phyloP scores from a whole-genome alignment of 2,329 filamentous ascomycete species.

The Exophiala viscosa region DNA sequence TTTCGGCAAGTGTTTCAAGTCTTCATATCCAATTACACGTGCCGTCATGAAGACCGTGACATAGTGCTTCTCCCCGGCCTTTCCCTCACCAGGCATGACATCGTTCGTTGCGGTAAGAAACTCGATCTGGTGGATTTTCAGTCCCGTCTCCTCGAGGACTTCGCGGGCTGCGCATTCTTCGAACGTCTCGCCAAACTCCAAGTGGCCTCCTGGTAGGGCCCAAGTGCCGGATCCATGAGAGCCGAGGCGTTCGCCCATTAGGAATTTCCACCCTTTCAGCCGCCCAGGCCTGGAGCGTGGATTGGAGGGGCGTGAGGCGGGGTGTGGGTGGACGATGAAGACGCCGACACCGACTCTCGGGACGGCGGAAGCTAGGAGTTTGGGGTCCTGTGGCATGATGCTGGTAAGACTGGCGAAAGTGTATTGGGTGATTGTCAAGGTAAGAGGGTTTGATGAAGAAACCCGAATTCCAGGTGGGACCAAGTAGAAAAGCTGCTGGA shows the following conservation, averaged over 20 bases:
- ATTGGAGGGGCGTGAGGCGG: not conserved
- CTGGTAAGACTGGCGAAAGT: too few species aligned
- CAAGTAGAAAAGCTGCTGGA: too few species aligned
- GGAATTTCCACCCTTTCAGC: constrained; percentile 35
- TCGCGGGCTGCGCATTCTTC: constrained; percentile 64
- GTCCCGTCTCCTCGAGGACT: constrained; percentile 65
- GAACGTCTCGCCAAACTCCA: constrained; percentile 65
- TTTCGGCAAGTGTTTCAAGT: constrained; percentile 16
- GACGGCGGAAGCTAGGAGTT: constrained; percentile 9
- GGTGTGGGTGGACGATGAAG: constrained; percentile 39
- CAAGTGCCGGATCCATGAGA: constrained; percentile 55
- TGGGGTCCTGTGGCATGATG: not conserved
- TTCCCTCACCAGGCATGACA: constrained; percentile 47
- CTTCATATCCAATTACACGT: constrained; percentile 44
- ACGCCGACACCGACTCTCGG: constrained; percentile 48
- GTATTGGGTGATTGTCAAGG: too few species aligned
- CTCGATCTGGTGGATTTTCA: constrained; percentile 51
- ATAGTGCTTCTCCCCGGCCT: constrained; percentile 62
- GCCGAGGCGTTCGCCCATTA: constrained; percentile 48
- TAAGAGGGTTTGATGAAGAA: not conserved
- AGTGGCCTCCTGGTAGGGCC: constrained; percentile 70
- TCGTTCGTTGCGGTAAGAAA: constrained; percentile 65
- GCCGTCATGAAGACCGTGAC: constrained; percentile 67
- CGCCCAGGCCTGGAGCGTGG: not conserved
- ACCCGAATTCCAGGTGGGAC: too few species aligned